These are phyloP conservation scores for Naganishia vaughanmartiniae DNA, from an alignment of 768 basidiomycete species.

Conservation along the genomic window DNA sequence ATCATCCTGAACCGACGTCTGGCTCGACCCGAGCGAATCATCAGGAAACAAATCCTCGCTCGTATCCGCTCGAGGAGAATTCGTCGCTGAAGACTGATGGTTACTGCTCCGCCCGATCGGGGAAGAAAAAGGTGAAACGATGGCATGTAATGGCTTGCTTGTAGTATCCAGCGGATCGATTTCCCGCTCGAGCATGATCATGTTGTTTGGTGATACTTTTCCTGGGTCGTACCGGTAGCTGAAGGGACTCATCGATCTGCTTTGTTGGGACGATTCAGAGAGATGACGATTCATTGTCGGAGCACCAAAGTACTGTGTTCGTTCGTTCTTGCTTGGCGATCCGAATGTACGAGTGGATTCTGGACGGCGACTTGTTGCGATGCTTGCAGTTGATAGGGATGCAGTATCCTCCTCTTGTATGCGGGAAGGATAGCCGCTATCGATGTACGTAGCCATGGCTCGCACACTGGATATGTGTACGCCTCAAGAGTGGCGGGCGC, in stretches of 20 bases:
- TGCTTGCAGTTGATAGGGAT: neutral
- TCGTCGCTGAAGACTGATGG: neutral
- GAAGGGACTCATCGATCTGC: neutral
- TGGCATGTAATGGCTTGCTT: neutral
- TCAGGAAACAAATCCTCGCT: neutral
- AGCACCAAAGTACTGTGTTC: neutral
- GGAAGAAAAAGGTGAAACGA: neutral
- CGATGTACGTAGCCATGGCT: neutral
- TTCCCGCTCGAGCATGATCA: slow-evolving; percentile 7
- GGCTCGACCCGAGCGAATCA: neutral
- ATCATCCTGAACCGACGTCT: neutral
- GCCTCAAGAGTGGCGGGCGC: no score
- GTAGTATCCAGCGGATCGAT: slow-evolving; percentile 8
- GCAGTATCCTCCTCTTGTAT: neutral
- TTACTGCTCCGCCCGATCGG: neutral
- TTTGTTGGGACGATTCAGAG: neutral
- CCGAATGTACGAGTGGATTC: slow-evolving; percentile 8
- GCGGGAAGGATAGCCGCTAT: neutral
- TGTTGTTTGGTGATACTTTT: neutral
- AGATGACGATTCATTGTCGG: neutral
- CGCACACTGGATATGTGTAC: no score
- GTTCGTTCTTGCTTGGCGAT: neutral
- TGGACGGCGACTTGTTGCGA: neutral
- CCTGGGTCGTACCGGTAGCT: neutral
- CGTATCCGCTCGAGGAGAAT: neutral